phyloP scores from a whole-genome alignment of 1,284 basidiomycete species.

The Cryptococcus sp. region DNA sequence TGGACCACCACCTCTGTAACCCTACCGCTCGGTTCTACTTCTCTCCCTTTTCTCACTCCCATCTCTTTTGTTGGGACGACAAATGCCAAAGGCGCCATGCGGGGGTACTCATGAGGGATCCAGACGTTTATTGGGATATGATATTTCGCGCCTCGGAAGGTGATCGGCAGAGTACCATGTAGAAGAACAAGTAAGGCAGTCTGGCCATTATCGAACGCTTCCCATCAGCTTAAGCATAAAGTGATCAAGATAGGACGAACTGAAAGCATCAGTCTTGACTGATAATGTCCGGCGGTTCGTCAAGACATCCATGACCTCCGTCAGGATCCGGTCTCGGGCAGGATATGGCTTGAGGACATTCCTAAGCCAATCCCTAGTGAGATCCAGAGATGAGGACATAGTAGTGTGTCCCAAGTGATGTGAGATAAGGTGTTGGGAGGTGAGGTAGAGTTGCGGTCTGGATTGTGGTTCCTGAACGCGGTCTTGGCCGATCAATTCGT shows the following conservation, averaged over 20 bases:
- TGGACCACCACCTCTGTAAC: slow-evolving; percentile 49
- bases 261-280: slow-evolving; percentile 91
- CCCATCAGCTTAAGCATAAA: slow-evolving; percentile 8
- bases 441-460: background rate
- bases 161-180: slow-evolving; percentile 86
- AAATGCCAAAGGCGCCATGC: slow-evolving; percentile 78
- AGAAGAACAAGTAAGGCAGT: slow-evolving; percentile 84
- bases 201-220: slow-evolving; percentile 90
- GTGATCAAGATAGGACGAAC: slow-evolving; percentile 50
- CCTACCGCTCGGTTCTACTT: slow-evolving; percentile 78
- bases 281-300: slow-evolving; percentile 61
- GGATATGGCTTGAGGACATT: slow-evolving; percentile 65
- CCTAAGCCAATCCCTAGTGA: slow-evolving; percentile 65
- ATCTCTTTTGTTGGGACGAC: slow-evolving; percentile 92
- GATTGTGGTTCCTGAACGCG: background rate
- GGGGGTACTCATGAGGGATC: slow-evolving; percentile 77
- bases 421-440: background rate
- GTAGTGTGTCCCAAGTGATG: background rate
- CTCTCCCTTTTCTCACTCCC: slow-evolving; percentile 72
- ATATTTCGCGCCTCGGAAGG: slow-evolving; percentile 71
- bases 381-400: slow-evolving; percentile 26
- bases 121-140: slow-evolving; percentile 92
- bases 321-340: slow-evolving; percentile 55
- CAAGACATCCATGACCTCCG: slow-evolving; percentile 66
- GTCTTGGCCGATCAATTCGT: background rate